A percentile compares a stretch with the other conserved stretches of the same genome.
Conservation (phyloP, 2,329 filamentous ascomycete genomes). For the Paecilomyces fulvus region DNA sequence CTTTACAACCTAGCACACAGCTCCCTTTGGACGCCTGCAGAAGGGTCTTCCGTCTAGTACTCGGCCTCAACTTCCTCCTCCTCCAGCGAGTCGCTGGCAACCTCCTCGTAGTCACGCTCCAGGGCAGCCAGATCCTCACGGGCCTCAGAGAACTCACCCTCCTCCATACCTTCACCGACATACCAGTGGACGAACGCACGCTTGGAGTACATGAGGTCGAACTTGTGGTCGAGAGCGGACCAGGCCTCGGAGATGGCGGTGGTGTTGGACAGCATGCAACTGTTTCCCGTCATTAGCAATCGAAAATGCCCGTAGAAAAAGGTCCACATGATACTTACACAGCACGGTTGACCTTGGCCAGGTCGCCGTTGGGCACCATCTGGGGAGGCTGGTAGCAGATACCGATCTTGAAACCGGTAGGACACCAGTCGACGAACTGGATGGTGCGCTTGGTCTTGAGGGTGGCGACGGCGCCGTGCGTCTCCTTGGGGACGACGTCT, state of each 20-base stretch:
- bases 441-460: constrained; percentile 99
- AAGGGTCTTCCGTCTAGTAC: constrained; percentile 55
- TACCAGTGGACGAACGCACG: constrained; percentile 99
- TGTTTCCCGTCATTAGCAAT: constrained; percentile 23
- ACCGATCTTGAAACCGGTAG: constrained; percentile 99
- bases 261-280: constrained; percentile 91
- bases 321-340: constrained; percentile 57
- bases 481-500: constrained; percentile 95
- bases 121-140: constrained; percentile 96
- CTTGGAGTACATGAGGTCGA: constrained; percentile 99
- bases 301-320: background rate
- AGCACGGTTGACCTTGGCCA: constrained; percentile 95
- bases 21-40: background rate
- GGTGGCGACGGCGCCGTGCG: constrained; percentile 82
- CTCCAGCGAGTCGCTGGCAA: constrained; percentile 87
- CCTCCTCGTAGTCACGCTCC: constrained; percentile 98
- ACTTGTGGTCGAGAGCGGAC: constrained; percentile 93
- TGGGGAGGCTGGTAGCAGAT: constrained; percentile 99
- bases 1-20: background rate
- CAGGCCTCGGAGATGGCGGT: constrained; percentile 98
- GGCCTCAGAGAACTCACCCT: constrained; percentile 98
- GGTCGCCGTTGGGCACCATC: constrained; percentile 91
- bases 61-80: constrained; percentile 78
- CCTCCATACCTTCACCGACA: constrained; percentile 99
- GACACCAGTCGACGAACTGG: constrained; percentile 99